Evolutionary conservation across 371 early-diverging fungal genomes (phyloP).

Genomic region (Apophysomyces ossiformis): DNA sequence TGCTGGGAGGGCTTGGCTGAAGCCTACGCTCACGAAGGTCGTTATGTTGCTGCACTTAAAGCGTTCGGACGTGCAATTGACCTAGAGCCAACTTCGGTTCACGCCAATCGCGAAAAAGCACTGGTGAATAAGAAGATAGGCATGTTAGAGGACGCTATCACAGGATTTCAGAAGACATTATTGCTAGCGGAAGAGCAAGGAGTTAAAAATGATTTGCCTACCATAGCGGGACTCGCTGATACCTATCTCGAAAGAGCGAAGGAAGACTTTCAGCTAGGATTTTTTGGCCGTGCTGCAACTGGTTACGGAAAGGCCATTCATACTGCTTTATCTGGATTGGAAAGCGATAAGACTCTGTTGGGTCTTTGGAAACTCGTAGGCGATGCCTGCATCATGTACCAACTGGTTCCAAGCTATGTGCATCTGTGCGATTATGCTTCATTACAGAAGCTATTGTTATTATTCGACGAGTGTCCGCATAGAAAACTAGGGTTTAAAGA

Average conservation of each 20-base stretch:
- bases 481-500: conserved; percentile 43
- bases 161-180: conserved; percentile 55
- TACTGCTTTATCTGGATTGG: conserved; percentile 32
- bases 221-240: conserved; percentile 68
- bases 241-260: conserved; percentile 67
- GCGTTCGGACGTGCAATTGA: conserved; percentile 79
- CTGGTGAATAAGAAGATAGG: conserved; percentile 69
- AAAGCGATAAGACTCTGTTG: conserved; percentile 41
- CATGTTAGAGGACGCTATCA: conserved; percentile 65
- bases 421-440: conserved; percentile 44
- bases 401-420: conserved; percentile 52
- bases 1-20: conserved; percentile 92
- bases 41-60: conserved; percentile 80
- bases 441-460: conserved; percentile 37
- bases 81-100: conserved; percentile 59
- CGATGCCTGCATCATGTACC: conserved; percentile 65
- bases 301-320: conserved; percentile 57
- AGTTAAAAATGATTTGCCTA: conserved; percentile 51
- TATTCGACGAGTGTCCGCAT: conserved; percentile 38
- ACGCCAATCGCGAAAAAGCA: conserved; percentile 61
- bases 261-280: conserved; percentile 69
- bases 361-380: conserved; percentile 75
- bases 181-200: conserved; percentile 43
- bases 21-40: conserved; percentile 84
- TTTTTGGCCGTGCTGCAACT: conserved; percentile 73